Evolutionary conservation across 495 filamentous ascomycete species (phyloP).

Genomic region (Lasiosphaeria hispida): DNA sequence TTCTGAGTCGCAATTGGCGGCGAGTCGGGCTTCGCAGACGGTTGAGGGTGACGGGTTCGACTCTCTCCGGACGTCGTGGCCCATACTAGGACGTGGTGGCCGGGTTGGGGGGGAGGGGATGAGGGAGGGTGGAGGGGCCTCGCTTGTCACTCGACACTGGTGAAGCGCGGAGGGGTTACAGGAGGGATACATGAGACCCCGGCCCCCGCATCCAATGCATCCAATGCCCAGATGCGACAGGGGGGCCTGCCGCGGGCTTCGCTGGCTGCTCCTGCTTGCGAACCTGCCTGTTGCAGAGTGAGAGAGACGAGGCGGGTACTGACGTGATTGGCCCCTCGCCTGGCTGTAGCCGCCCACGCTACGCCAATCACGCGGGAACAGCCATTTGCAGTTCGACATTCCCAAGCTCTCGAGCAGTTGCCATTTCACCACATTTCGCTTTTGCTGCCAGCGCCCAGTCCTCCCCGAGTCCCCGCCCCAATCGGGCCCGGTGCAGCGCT

Average conservation of each 20-base stretch:
- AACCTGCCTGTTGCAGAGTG: no score
- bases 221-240: background rate
- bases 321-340: constrained; percentile 35
- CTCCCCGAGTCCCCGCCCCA: background rate
- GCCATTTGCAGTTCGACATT: background rate
- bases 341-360: constrained; percentile 42
- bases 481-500: background rate
- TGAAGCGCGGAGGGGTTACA: constrained; percentile 32
- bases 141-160: constrained; percentile 27
- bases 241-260: constrained; percentile 14
- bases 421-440: background rate
- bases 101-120: background rate
- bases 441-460: background rate
- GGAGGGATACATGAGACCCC: constrained; percentile 21
- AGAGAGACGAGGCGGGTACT: constrained; percentile 18
- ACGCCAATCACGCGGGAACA: constrained; percentile 35
- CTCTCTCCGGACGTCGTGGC: background rate
- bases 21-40: background rate
- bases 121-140: background rate
- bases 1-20: background rate
- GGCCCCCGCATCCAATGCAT: no score
- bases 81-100: background rate
- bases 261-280: constrained; percentile 13
- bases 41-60: background rate
- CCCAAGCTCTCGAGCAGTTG: background rate